Base-by-base conservation (phyloP, 2,329 filamentous ascomycete genomes). In the Aspergillus hortae region DNA sequence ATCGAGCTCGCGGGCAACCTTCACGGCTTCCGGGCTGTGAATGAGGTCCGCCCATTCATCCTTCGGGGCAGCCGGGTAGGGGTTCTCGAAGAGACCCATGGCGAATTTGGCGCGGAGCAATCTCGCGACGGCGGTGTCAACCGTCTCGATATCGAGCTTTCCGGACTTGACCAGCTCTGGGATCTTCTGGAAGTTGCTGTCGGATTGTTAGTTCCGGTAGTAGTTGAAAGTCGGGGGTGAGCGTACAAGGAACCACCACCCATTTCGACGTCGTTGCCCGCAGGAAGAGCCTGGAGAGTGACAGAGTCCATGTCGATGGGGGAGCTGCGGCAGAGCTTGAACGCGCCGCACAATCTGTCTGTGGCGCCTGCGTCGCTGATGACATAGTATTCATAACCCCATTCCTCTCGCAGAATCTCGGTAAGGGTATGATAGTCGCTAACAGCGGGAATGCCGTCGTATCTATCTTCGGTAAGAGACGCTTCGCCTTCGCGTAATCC, bases 241-340 rank as follows among this genome's bases (percentile, higher is more conserved):
- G 38, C 68, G 57, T 57, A 71, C 68, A 82, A 90, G 17, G 83
- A 86, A 17, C 88, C 87, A 36, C 87, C 87, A 11, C 87, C 87
- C 87, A 90, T 90, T 62, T 90, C 88, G 11, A 87, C 65, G 42
- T 90, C 87, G 46, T 84, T 87, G 3, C 88, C 87, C 4, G 86
- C 84, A 0, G 83, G 82, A 4, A 90, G 77, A 7, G 83, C 74
- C 70, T 80, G 79, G 45, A 82, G 72, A 0, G 84, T 86, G 21
- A 90, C 79, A 2, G 85, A 82, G 49, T 85, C 80, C 47, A 81
- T 82, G 60, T 89, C 87, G 40, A 86, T 78, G 0, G 83, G 82
- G 25, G 77, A 73, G 21, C 77, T 74, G 27, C 73, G 73, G 56
- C 87, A 90, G 63, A 89, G 79, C 53, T 80, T 78, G 70, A 90